Evolutionary conservation across 192 early-diverging fungal genomes (phyloP).

Genomic region (Coemansia asiatica): DNA sequence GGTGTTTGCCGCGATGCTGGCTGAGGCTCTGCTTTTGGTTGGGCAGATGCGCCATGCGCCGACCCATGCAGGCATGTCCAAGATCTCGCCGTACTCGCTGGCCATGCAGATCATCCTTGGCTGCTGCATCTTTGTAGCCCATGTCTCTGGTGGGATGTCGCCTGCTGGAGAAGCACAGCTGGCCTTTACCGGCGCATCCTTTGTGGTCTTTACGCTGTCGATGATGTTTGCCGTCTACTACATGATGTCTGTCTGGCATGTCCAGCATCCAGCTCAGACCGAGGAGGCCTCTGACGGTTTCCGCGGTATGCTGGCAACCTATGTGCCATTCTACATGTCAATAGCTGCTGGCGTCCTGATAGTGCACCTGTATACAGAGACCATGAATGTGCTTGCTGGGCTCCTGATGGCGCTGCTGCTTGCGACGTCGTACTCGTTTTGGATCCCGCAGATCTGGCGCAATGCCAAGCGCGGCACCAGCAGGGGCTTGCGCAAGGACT

Average conservation of each 20-base stretch:
- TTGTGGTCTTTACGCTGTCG: constrained; percentile 66
- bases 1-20: constrained; percentile 16
- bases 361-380: constrained; percentile 62
- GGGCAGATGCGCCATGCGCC: constrained; percentile 66
- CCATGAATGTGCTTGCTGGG: constrained; percentile 50
- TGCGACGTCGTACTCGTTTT: constrained; percentile 65
- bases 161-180: constrained; percentile 58
- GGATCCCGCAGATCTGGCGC: constrained; percentile 79
- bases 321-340: constrained; percentile 49
- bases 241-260: constrained; percentile 65
- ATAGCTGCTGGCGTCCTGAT: constrained; percentile 62
- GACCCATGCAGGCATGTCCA: constrained; percentile 66
- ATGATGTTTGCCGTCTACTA: constrained; percentile 73
- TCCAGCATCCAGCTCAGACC: constrained; percentile 62
- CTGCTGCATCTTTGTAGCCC: constrained; percentile 63
- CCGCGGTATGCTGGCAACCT: constrained; percentile 26
- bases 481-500: constrained; percentile 58
- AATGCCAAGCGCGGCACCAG: constrained; percentile 67
- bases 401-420: constrained; percentile 50
- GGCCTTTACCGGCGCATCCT: constrained; percentile 60
- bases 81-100: constrained; percentile 67
- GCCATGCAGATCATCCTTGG: constrained; percentile 64
- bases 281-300: constrained; percentile 32
- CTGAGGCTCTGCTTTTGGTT: constrained; percentile 47
- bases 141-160: constrained; percentile 61